phyloP scores from a whole-genome alignment of 2,329 filamentous ascomycete genomes.

The Botryosphaeria dothidea region DNA sequence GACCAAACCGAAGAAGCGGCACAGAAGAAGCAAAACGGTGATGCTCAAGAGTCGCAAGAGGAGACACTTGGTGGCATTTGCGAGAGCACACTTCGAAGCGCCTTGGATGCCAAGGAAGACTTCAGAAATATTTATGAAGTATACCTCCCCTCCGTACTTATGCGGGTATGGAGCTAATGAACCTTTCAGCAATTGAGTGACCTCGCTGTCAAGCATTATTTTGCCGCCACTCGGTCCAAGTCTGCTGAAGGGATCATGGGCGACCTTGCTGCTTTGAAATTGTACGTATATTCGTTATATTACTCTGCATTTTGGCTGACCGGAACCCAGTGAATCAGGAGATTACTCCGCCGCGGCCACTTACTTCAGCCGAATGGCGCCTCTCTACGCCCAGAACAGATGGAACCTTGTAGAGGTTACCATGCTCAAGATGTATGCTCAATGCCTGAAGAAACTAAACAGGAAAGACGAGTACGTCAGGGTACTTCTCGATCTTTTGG shows the following conservation, averaged over 20 bases:
- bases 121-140: conserved; percentile 46
- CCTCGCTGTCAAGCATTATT: conserved; percentile 79
- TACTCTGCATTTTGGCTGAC: conserved; percentile 77
- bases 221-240: conserved; percentile 74
- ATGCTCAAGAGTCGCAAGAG: conserved; percentile 16
- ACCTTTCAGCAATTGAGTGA: conserved; percentile 72
- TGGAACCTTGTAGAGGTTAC: conserved; percentile 81
- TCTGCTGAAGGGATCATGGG: conserved; percentile 76
- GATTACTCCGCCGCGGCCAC: conserved; percentile 73
- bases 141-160: neutral
- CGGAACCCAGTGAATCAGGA: conserved; percentile 70
- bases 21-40: conserved; percentile 23
- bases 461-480: conserved; percentile 78
- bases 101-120: conserved; percentile 36
- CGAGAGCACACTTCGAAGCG: conserved; percentile 31
- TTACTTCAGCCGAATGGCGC: conserved; percentile 76
- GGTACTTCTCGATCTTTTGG: conserved; percentile 71
- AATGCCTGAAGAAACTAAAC: conserved; percentile 75
- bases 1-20: conserved; percentile 1
- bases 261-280: conserved; percentile 84
- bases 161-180: conserved; percentile 5
- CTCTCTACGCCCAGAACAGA: conserved; percentile 73
- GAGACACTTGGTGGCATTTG: conserved; percentile 30
- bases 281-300: conserved; percentile 46
- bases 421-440: conserved; percentile 82